Conservation (phyloP, 1,284 basidiomycete genomes). For the Sanguinoderma infundibulare region DNA sequence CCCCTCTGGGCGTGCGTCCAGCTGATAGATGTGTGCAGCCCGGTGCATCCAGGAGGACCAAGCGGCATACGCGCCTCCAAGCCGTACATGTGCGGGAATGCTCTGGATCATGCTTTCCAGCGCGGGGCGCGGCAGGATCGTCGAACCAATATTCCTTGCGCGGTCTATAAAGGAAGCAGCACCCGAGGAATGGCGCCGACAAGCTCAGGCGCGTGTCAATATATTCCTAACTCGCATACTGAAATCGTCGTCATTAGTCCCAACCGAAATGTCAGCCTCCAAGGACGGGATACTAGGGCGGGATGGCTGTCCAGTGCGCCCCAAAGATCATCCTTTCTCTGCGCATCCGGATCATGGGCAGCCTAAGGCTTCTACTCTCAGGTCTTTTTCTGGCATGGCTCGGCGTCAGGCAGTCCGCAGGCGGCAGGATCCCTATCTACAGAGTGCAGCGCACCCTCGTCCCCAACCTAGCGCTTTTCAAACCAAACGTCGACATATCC, state of each 20-base stretch:
- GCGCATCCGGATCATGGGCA: not conserved
- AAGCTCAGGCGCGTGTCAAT: not conserved
- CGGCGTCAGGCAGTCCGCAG: not conserved
- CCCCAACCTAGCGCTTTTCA: conserved; percentile 29
- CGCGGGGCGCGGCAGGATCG: not conserved
- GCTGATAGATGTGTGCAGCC: not conserved
- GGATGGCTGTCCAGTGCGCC: not conserved
- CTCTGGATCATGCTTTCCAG: too few species aligned
- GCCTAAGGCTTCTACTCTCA: not conserved
- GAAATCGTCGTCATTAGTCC: not conserved
- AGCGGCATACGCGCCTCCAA: not conserved
- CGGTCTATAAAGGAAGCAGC: not conserved
- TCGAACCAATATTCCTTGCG: not conserved
- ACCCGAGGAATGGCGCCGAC: not conserved
- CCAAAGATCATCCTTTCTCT: not conserved
- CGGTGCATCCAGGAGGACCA: not conserved
- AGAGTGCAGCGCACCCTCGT: conserved; percentile 29
- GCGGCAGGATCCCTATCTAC: conserved; percentile 35
- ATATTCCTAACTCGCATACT: not conserved
- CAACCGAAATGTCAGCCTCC: not conserved
- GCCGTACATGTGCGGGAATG: not conserved
- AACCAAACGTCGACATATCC: conserved; percentile 30
- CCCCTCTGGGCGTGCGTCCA: not conserved
- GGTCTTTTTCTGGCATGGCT: conserved; percentile 5
- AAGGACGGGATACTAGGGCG: not conserved